Evolutionary conservation across 2,329 filamentous ascomycete species (phyloP).

Genomic region (Ophiognomonia clavigignenti-juglandacearum): DNA sequence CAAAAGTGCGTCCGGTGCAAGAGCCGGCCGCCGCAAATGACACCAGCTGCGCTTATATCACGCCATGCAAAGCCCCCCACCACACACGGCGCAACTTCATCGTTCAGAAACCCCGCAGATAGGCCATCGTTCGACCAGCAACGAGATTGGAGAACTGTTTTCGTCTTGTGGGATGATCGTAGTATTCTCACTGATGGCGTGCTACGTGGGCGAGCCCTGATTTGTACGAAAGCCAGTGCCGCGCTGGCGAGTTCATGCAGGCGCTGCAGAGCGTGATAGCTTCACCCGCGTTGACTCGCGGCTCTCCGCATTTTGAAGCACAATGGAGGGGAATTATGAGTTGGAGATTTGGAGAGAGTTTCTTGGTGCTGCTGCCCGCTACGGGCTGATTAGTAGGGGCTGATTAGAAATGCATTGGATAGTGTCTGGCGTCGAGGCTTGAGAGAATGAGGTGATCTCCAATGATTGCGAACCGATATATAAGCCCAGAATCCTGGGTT

Average conservation of each 20-base stretch:
- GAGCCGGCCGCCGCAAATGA: constrained; percentile 1
- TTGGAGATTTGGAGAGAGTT: constrained; percentile 11
- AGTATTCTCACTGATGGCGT: constrained; percentile 10
- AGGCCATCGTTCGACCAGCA: background rate
- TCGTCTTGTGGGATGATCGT: constrained; percentile 6
- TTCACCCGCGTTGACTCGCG: background rate
- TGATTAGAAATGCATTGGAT: constrained; percentile 14
- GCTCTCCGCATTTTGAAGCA: constrained; percentile 9
- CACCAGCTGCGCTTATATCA: constrained; percentile 14
- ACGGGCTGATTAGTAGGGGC: no score
- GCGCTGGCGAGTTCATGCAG: background rate
- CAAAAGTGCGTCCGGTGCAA: no score
- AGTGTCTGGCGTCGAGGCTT: background rate
- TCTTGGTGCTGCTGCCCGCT: no score
- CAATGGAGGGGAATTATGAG: background rate
- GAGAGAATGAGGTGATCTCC: background rate
- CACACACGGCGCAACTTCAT: background rate
- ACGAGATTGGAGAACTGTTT: constrained; percentile 1
- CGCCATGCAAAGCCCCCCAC: constrained; percentile 10
- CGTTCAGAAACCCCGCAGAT: constrained; percentile 14
- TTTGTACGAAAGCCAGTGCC: constrained; percentile 10
- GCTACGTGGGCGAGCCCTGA: constrained; percentile 14
- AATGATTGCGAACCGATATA: background rate
- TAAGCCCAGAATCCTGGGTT: no score
- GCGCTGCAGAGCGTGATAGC: constrained; percentile 4